Evolutionary conservation across 75 land plant species (phyloP).

Genomic region (Pseudotsuga menziesii): DNA sequence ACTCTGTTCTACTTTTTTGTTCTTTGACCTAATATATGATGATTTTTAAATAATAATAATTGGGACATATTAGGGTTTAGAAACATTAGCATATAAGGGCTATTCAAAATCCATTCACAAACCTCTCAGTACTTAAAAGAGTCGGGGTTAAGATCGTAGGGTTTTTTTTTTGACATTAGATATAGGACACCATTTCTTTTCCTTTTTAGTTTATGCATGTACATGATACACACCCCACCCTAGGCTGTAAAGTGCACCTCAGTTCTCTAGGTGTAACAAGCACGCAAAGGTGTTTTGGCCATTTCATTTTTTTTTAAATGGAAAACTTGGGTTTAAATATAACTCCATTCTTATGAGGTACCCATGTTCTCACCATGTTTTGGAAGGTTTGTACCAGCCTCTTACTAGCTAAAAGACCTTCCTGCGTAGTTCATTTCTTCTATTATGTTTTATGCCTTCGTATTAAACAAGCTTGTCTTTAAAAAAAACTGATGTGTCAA

Average conservation of each 20-base stretch:
- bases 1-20: neutral
- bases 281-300: neutral
- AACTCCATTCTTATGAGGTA: neutral
- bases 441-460: neutral
- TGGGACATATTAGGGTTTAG: too few relatives aligned
- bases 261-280: neutral
- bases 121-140: too few relatives aligned
- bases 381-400: neutral
- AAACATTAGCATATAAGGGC: too few relatives aligned
- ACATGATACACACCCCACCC: too few relatives aligned
- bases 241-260: too few relatives aligned
- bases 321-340: neutral
- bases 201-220: too few relatives aligned
- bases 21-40: neutral
- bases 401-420: neutral
- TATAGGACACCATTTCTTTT: too few relatives aligned
- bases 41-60: too few relatives aligned
- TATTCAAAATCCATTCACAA: too few relatives aligned
- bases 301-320: too few relatives aligned
- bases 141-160: too few relatives aligned
- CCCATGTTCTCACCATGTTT: neutral
- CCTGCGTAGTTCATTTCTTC: neutral
- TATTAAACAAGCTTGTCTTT: neutral
- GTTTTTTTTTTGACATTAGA: too few relatives aligned
- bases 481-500: neutral